Evolutionary conservation across 441 rosid genomes (phyloP), one percentile per base, ranked within the genome.

Genomic region (Erodium trifolium): DNA sequence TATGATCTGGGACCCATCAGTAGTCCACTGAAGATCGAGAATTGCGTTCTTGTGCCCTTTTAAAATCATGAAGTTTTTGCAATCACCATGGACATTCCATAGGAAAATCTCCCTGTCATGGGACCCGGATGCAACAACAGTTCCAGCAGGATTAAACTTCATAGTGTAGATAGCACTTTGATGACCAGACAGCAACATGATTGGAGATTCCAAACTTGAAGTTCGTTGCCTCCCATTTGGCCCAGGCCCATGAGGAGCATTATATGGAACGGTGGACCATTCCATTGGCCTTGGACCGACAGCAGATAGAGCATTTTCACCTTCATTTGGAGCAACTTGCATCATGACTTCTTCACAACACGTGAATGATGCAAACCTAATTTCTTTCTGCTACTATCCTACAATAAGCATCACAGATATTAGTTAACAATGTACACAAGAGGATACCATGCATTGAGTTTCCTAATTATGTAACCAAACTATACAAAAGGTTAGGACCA

Each of bases 41-140:
- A 93, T 74, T 34, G 98, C 97, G 73, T 89, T 93, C 79, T 91
- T 91, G 81, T 93, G 97, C 72, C 98, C 98, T 75, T 86, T 93
- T 68, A 93, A 68, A 71, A 93, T 89, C 98, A 93, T 86, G 79
- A 82, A 93, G 76, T 91, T 93, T 75, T 91, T 93, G 87, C 96
- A 91, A 68, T 93, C 96, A 3, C 94, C 96, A 34, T 88, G 90
- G 62, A 88, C 87, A 53, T 82, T 67, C 98, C 98, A 91, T 3
- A 93, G 85, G 72, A 91, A 91, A 53, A 93, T 91, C 70, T 93
- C 98, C 67, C 81, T 84, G 77, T 93, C 98, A 9, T 93, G 98
- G 1, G 98, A 93, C 41, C 98, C 98, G 43, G 97, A 93, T 19
- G 98, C 98, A 67, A 93, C 73, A 6, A 93, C 76, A 19, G 81